Conservation (phyloP, 305 asterid genomes). For the Petunia hybrid region DNA sequence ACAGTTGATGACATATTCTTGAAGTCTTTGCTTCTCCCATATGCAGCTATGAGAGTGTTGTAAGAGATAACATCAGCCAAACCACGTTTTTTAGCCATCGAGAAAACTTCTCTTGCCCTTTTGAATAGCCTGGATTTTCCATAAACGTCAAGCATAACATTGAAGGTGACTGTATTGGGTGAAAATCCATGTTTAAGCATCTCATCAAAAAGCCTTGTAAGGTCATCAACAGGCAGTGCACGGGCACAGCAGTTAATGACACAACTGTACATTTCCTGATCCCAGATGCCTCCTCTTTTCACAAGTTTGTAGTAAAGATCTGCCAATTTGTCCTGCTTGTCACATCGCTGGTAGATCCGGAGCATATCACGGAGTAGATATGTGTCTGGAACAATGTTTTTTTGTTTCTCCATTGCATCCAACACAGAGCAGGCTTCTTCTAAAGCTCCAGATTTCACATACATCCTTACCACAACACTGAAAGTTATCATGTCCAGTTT, state of each 20-base stretch:
- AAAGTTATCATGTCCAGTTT: slow-evolving; percentile 76
- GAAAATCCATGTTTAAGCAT: slow-evolving; percentile 76
- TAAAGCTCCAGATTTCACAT: slow-evolving; percentile 66
- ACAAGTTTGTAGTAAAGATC: slow-evolving; percentile 68
- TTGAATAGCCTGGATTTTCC: slow-evolving; percentile 80
- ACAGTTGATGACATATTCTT: slow-evolving; percentile 77
- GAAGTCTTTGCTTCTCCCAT: slow-evolving; percentile 72
- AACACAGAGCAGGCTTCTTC: slow-evolving; percentile 70
- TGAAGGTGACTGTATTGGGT: slow-evolving; percentile 72
- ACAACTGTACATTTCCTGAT: slow-evolving; percentile 91
- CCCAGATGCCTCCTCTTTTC: slow-evolving; percentile 72
- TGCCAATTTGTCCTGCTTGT: slow-evolving; percentile 62
- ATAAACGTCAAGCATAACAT: slow-evolving; percentile 78
- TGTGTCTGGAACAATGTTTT: slow-evolving; percentile 74
- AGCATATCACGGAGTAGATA: slow-evolving; percentile 88
- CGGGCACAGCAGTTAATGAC: slow-evolving; percentile 85
- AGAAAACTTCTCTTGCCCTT: slow-evolving; percentile 68
- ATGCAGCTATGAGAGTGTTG: slow-evolving; percentile 86
- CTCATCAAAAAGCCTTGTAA: slow-evolving; percentile 78
- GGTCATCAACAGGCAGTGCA: slow-evolving; percentile 91
- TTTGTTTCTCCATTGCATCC: slow-evolving; percentile 65
- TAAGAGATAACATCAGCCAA: slow-evolving; percentile 73
- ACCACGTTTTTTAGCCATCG: slow-evolving; percentile 76
- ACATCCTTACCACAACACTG: slow-evolving; percentile 78
- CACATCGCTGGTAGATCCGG: slow-evolving; percentile 71